Evolutionary conservation across 306 rosid species (phyloP), one percentile per base, ranked within the genome.

Genomic region (Prunus dulcis): DNA sequence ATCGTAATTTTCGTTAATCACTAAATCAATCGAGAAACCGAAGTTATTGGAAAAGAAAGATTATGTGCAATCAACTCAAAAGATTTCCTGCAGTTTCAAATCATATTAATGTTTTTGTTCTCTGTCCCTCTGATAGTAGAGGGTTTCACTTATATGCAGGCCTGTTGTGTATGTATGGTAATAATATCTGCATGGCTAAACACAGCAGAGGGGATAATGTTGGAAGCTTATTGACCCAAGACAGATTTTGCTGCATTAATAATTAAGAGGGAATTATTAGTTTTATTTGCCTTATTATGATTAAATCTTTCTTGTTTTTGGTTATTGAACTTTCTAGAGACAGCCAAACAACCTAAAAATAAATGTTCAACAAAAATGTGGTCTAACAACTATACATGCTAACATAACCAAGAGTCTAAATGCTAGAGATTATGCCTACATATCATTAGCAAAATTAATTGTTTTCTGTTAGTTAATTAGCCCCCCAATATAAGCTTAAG

Each of bases 161-260:
- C 43, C 1, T 38, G 43, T 38, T 38, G 43, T 38, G 43, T 6
- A 38, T 38, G 43, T 1, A 38, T 38, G 7, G 38, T 32, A 32
- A 32, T 32, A 32, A 23, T 41, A 60, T 60, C 53, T 73, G 77
- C 67, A 41, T 56, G 67, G 17, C 53, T 57, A 72, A 17, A 23
- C 10, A 22, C 45, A 72, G 43, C 55, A 56, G 15, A 22, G 20
- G 69, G 28, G 58, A n/a, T 73, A 27, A 6, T 73, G 69, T 30
- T 25, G 69, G 38, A 28, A 60, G 68, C 30, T 73, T 27, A 28
- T 58, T 57, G 76, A 58, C 23, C 76, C 76, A 1, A 20, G 61
- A 72, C 30, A 34, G 66, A 56, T 72, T 72, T 56, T 56, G 12
- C 53, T 14, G 38, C 65, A 55, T 43, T 72, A 38, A 38, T 18